These are phyloP conservation scores for Ilyonectria destructans DNA, from an alignment of 2,329 filamentous ascomycete genomes.

Conservation along the genomic window DNA sequence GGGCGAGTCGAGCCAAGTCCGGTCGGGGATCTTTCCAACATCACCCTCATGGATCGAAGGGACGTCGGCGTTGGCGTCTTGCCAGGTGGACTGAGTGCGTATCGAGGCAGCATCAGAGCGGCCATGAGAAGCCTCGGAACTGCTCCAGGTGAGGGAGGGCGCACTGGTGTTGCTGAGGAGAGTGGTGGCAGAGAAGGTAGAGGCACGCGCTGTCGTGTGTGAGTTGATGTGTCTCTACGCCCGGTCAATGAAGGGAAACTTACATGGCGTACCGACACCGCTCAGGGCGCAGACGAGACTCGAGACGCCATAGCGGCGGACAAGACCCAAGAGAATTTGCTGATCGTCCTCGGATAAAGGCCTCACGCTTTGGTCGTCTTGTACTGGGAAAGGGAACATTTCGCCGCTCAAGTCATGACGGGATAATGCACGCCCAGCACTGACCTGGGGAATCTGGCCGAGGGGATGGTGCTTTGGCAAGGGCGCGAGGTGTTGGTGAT, in stretches of 20 bases:
- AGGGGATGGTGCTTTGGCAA: too few species aligned
- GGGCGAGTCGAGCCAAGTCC: conserved; percentile 61
- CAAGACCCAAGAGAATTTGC: conserved; percentile 55
- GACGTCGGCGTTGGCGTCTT: conserved; percentile 54
- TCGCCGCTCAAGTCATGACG: conserved; percentile 33
- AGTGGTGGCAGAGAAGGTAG: conserved; percentile 59
- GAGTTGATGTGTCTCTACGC: conserved; percentile 24
- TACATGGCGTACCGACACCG: conserved; percentile 57
- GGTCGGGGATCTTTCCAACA: conserved; percentile 53
- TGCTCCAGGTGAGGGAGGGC: conserved; percentile 60
- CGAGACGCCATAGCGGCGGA: conserved; percentile 57
- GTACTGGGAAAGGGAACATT: conserved; percentile 56
- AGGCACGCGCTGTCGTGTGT: conserved; percentile 56
- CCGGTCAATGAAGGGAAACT: conserved; percentile 36
- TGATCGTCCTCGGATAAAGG: conserved; percentile 59
- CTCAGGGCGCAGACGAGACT: conserved; percentile 57
- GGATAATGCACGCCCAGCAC: conserved; percentile 48
- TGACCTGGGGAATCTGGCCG: too few species aligned
- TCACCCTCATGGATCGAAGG: conserved; percentile 56
- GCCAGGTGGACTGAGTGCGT: conserved; percentile 58
- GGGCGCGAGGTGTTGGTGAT: too few species aligned
- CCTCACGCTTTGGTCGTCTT: conserved; percentile 56
- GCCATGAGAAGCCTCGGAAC: conserved; percentile 58
- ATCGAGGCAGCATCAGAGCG: conserved; percentile 59
- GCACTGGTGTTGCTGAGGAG: conserved; percentile 60